phyloP scores from a whole-genome alignment of 768 basidiomycete genomes.

The Cantharellus anzutake region DNA sequence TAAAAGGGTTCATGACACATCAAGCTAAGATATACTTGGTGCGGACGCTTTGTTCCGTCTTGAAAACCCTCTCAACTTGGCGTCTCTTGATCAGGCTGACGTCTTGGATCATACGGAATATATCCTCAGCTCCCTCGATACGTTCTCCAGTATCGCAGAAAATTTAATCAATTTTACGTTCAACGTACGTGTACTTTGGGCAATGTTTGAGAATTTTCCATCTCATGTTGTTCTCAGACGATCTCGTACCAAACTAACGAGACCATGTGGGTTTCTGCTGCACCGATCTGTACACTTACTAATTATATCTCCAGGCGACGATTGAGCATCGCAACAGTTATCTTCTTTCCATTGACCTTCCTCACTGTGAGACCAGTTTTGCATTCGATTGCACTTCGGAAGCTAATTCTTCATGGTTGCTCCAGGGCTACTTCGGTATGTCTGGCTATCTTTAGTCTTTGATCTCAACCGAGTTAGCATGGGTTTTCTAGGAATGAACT shows the following conservation, averaged over 20 bases:
- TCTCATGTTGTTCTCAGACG: constrained; percentile 23
- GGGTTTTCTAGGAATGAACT: too few relatives aligned
- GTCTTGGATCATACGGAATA: constrained; percentile 64
- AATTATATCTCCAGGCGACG: constrained; percentile 27
- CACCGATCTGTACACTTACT: not conserved
- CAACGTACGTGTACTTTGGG: constrained; percentile 29
- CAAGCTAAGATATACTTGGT: constrained; percentile 53
- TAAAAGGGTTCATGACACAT: constrained; percentile 45
- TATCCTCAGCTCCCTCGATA: constrained; percentile 46
- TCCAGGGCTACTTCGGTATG: constrained; percentile 38
- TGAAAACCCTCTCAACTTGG: not conserved
- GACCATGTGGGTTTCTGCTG: constrained; percentile 32
- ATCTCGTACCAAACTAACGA: constrained; percentile 60
- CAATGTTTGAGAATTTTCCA: not conserved
- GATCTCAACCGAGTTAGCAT: too few relatives aligned
- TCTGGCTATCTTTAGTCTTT: not conserved
- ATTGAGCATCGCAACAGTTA: constrained; percentile 47
- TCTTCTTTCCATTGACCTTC: constrained; percentile 48
- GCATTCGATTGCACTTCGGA: too few relatives aligned
- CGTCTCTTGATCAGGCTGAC: constrained; percentile 31
- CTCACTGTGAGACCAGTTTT: constrained; percentile 21
- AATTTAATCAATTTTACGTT: constrained; percentile 59
- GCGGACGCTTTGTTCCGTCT: not conserved
- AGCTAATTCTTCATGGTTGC: too few relatives aligned
- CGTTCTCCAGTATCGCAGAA: constrained; percentile 51